Percentiles rank a stretch among this genome's conserved stretches.
Evolutionary conservation across 192 early-diverging fungal genomes (phyloP).

Genomic region (Backusella tarrabulga): DNA sequence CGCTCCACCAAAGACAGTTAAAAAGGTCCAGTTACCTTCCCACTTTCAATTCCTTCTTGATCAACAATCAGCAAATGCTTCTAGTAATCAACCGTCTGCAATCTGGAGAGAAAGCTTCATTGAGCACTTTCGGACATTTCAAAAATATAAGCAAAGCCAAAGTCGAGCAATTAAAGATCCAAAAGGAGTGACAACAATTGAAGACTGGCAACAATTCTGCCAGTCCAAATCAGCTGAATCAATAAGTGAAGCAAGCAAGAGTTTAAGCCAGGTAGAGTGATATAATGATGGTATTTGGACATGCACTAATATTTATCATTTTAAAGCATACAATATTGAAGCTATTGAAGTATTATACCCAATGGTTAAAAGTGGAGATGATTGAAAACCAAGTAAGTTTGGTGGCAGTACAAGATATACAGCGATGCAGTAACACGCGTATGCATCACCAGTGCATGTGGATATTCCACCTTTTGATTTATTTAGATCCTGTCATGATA

Average conservation of each 20-base stretch:
- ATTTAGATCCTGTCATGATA: conserved; percentile 42
- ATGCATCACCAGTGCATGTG: conserved; percentile 30
- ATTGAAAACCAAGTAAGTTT: conserved; percentile 3
- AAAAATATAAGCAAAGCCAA: background rate
- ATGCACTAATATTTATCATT: background rate
- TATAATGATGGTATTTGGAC: background rate
- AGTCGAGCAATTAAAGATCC: background rate
- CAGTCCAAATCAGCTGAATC: conserved; percentile 1
- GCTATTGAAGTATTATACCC: background rate
- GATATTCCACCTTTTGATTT: conserved; percentile 41
- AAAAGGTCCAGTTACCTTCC: background rate
- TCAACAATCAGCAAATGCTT: background rate
- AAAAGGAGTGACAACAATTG: background rate
- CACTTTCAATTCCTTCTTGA: conserved; percentile 6
- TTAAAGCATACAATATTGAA: conserved; percentile 9
- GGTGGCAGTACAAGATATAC: background rate
- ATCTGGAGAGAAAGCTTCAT: background rate
- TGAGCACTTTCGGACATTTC: background rate
- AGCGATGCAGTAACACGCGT: background rate
- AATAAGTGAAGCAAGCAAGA: background rate
- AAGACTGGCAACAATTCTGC: background rate
- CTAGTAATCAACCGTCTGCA: background rate
- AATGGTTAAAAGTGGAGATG: conserved; percentile 8
- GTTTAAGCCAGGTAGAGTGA: background rate
- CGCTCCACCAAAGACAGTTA: background rate